A percentile compares a stretch with the other conserved stretches of the same genome.
These are phyloP conservation scores for Rhodotorula toruloides DNA, from an alignment of 768 basidiomycete genomes.

Conservation along the genomic window DNA sequence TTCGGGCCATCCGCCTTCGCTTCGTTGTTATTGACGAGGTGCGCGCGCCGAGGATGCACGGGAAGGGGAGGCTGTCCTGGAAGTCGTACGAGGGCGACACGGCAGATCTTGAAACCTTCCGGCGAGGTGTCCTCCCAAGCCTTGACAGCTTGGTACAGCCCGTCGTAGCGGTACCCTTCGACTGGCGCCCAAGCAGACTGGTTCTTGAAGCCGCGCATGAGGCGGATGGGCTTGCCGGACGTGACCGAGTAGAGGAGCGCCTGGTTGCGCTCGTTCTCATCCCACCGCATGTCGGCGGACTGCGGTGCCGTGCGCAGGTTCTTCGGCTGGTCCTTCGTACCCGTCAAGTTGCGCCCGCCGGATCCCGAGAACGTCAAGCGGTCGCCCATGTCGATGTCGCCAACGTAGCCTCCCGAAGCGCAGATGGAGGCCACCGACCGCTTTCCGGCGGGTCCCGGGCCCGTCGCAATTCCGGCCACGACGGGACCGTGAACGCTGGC, in stretches of 20 bases:
- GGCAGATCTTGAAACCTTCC: constrained; percentile 69
- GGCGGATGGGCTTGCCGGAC: constrained; percentile 74
- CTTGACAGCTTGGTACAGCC: constrained; percentile 59
- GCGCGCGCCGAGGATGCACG: constrained; percentile 5
- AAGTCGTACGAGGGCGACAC: constrained; percentile 64
- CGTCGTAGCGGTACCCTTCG: constrained; percentile 79
- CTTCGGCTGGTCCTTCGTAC: constrained; percentile 69
- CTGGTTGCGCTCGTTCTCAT: constrained; percentile 3
- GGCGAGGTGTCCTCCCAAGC: constrained; percentile 48
- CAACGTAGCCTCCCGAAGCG: constrained; percentile 56
- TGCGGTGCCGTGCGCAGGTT: constrained; percentile 88
- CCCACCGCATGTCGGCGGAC: constrained; percentile 47
- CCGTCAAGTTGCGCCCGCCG: constrained; percentile 82
- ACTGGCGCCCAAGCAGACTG: constrained; percentile 42
- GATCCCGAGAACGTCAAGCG: constrained; percentile 43
- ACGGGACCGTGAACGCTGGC: constrained; percentile 56
- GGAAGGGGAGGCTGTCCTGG: constrained; percentile 26
- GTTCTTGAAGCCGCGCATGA: constrained; percentile 74
- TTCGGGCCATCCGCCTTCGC: neutral
- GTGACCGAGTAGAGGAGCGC: constrained; percentile 67
- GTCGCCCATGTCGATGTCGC: constrained; percentile 41
- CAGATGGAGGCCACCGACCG: constrained; percentile 72
- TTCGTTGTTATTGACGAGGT: no score
- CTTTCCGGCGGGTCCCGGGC: constrained; percentile 42
- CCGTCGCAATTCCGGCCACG: constrained; percentile 73